Evolutionary conservation across 192 early-diverging fungal species (phyloP), one percentile per base, ranked within the genome.

Genomic region (Umbelopsis isabellina): DNA sequence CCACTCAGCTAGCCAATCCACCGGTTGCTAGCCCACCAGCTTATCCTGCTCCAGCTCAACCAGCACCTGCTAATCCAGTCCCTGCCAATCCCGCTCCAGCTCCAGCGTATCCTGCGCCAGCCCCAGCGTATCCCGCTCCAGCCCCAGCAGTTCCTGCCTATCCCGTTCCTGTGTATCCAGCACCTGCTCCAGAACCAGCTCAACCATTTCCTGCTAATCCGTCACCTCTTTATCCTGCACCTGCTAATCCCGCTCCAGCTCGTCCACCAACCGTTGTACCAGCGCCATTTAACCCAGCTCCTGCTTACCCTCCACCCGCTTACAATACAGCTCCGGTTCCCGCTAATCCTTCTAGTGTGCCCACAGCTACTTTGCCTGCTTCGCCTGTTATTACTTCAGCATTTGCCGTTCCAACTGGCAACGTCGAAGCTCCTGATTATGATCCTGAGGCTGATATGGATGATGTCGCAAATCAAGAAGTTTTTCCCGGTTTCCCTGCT

Each of bases 401-500:
- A 18, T 61, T 11, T 3, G 50, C 35, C 18, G 21, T 41, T 37
- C 22, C 68, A 23, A 23, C 68, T 25, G 50, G 50, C 27, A 3
- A 30, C 44, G 22, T 33, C 0, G 49, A 47, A 44, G 33, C 30
- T 21, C 30, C 49, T 12, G 41, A 27, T 45, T 30, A 37, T 13
- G 47, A 13, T 30, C 30, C 16, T 2, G 68, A 33, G 13, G 49
- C 49, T 69, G 37, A 53, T 13, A 18, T 45, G 16, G 27, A 46
- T 13, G 48, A 49, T 49, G 48, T 10, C 12, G 7, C 25, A 13
- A 30, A 12, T 35, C 15, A 61, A n/a, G 55, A 61, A 27, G 55
- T 61, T 10, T 30, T 61, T 35, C 55, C 55, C 12, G 55, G 55
- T 35, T 61, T 61, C 55, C 55, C 55, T 25, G 15, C 55, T 61